Percentiles rank a stretch among this genome's conserved stretches.
Conservation (phyloP, 805 yeast species). For the Brettanomyces naardenensis region DNA sequence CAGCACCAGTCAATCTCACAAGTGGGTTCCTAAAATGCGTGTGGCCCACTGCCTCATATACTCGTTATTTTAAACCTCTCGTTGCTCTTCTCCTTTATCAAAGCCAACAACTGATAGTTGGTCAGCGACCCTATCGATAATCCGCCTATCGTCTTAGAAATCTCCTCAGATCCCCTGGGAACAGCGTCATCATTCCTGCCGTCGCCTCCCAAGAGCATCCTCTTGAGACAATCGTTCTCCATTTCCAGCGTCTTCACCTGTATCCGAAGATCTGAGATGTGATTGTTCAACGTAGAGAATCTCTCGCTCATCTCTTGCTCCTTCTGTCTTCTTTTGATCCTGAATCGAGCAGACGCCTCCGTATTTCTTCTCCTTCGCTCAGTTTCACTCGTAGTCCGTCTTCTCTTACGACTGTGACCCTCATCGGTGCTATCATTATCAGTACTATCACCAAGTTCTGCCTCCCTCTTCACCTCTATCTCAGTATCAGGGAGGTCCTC, state of each 20-base stretch:
- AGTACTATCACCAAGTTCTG: not conserved
- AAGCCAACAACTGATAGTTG: constrained; percentile 17
- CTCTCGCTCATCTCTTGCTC: constrained; percentile 52
- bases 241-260: constrained; percentile 48
- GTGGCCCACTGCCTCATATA: no score
- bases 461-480: not conserved
- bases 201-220: constrained; percentile 26
- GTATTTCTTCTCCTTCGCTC: constrained; percentile 55
- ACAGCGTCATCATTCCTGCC: not conserved
- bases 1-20: not conserved
- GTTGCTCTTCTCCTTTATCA: constrained; percentile 14
- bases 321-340: constrained; percentile 52
- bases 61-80: constrained; percentile 19
- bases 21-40: no score
- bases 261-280: constrained; percentile 35
- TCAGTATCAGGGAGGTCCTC: no score
- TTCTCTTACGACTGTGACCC: not conserved
- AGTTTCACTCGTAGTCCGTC: not conserved
- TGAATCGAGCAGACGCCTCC: constrained; percentile 57
- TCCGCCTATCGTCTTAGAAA: not conserved
- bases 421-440: not conserved
- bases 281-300: constrained; percentile 34
- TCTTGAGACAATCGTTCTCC: constrained; percentile 53
- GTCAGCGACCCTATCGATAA: constrained; percentile 10
- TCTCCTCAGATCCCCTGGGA: not conserved